Conservation (phyloP, 345 rosid genomes). For the Aethionema arabicum region DNA sequence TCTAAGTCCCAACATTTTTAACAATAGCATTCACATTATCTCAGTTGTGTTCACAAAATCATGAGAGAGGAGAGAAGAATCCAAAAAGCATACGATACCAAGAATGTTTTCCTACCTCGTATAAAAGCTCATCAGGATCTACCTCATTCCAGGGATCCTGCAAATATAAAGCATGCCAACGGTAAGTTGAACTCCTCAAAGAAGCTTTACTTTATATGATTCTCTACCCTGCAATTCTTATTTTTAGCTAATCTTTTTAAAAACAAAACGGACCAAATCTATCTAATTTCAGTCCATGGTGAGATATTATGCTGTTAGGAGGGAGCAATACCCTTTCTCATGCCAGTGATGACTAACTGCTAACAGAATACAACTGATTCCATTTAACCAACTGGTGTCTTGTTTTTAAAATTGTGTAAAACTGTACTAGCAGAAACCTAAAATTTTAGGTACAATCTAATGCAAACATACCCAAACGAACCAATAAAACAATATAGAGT, state of each 20-base stretch:
- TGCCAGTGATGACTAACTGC: constrained; percentile 1
- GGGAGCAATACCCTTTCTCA: constrained; percentile 11
- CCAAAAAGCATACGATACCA: constrained; percentile 13
- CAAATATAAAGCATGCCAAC: constrained; percentile 22
- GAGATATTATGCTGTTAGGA: constrained; percentile 12
- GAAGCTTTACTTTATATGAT: constrained; percentile 7
- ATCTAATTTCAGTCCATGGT: constrained; percentile 13
- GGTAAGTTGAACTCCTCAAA: constrained; percentile 24
- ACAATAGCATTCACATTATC: neutral
- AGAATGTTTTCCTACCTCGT: constrained; percentile 56
- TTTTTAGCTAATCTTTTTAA: neutral
- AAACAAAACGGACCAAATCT: constrained; percentile 14
- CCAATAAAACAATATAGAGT: neutral
- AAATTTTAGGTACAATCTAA: neutral
- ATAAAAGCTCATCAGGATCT: constrained; percentile 92
- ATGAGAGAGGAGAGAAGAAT: constrained; percentile 15
- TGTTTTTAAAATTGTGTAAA: constrained; percentile 4
- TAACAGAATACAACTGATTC: constrained; percentile 9
- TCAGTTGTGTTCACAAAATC: constrained; percentile 9
- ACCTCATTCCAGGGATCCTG: constrained; percentile 92
- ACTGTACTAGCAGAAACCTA: constrained; percentile 10
- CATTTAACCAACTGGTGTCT: neutral
- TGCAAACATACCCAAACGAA: neutral
- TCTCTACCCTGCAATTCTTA: constrained; percentile 9
- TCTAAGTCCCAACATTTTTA: constrained; percentile 6